A percentile compares a stretch with the other conserved stretches of the same genome.
phyloP scores from a whole-genome alignment of 2,329 filamentous ascomycete genomes.

The Aspergillus fumigatiaffinis region DNA sequence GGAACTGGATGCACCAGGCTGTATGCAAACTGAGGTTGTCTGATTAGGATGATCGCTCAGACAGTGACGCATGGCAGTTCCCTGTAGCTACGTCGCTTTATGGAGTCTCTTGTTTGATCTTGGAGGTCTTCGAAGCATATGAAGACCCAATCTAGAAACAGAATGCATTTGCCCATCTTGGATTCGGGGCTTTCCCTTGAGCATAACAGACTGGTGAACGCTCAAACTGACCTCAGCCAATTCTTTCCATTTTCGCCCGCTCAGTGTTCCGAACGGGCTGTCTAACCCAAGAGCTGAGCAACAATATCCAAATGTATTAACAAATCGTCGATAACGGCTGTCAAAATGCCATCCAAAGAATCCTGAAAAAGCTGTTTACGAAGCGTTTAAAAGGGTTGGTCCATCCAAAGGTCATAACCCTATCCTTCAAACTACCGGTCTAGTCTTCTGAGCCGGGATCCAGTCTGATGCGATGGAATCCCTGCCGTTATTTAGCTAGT shows the following conservation, averaged over 20 bases:
- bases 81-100: neutral
- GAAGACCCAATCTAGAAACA: neutral
- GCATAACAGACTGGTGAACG: no score
- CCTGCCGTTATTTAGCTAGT: conserved; percentile 14
- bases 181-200: neutral
- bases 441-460: neutral
- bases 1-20: neutral
- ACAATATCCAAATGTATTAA: conserved; percentile 1
- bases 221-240: no score
- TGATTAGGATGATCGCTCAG: no score
- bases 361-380: neutral
- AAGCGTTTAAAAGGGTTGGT: conserved; percentile 5
- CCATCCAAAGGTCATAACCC: neutral
- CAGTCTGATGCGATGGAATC: neutral
- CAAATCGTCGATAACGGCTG: conserved; percentile 5
- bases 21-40: no score
- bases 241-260: no score
- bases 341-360: neutral
- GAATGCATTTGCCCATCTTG: neutral
- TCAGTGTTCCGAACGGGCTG: no score
- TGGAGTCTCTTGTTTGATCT: neutral
- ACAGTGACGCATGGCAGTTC: neutral
- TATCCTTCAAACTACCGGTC: neutral
- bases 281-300: no score
- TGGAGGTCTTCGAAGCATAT: neutral